Evolutionary conservation across 192 early-diverging fungal species (phyloP).

Genomic region (Phlyctochytrium arcticum): DNA sequence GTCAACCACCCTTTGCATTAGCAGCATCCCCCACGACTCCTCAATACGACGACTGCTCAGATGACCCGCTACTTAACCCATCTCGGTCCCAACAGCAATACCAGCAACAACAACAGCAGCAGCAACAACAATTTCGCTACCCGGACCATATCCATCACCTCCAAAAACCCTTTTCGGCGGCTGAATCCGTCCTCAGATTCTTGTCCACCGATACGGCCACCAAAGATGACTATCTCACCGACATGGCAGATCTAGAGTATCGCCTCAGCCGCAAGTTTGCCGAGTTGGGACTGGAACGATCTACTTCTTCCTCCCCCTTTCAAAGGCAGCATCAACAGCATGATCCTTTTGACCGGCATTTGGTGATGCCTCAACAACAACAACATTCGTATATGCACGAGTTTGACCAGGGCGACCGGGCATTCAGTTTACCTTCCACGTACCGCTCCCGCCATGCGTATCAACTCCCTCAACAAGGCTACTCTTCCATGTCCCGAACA

Average conservation of each 20-base stretch:
- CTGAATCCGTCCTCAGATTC: constrained; percentile 16
- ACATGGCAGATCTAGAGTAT: background rate
- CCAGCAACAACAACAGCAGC: constrained; percentile 7
- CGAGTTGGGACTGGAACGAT: background rate
- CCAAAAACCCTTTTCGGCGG: constrained; percentile 10
- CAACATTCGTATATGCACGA: too few species aligned
- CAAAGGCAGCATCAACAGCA: too few species aligned
- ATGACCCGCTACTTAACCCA: constrained; percentile 16
- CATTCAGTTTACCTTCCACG: too few species aligned
- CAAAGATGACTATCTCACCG: background rate
- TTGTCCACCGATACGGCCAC: background rate
- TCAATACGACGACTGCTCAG: constrained; percentile 1
- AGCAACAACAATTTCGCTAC: constrained; percentile 1
- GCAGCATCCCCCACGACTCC: background rate
- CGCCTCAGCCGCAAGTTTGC: background rate
- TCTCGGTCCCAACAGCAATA: background rate
- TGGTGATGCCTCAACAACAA: too few species aligned
- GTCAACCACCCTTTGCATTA: background rate
- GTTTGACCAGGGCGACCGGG: too few species aligned
- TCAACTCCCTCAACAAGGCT: too few species aligned
- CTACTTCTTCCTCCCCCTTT: too few species aligned
- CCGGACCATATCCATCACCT: background rate
- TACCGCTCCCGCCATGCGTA: too few species aligned
- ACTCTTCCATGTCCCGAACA: too few species aligned
- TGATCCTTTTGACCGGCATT: too few species aligned